Percentiles rank a stretch among this genome's conserved stretches.
phyloP scores from a whole-genome alignment of 176 grass and related monocot species.

The Rhipidocladum racemiflorum region DNA sequence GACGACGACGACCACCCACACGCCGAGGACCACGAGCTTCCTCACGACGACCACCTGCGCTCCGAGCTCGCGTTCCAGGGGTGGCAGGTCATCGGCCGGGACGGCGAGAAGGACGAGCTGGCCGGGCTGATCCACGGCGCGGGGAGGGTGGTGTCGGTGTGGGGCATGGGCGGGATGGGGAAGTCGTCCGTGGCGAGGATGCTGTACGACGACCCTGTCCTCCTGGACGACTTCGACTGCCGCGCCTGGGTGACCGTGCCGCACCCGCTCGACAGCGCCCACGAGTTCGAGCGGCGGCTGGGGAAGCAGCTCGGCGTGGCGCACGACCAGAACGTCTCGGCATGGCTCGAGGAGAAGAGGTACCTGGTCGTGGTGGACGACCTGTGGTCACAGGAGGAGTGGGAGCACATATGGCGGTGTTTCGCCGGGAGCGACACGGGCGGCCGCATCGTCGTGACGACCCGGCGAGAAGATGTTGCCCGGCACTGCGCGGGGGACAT shows the following conservation, averaged over 20 bases:
- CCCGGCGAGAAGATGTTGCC: slow-evolving; percentile 22
- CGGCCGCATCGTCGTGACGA: slow-evolving; percentile 37
- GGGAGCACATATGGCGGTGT: background rate
- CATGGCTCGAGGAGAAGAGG: background rate
- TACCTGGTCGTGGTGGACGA: slow-evolving; percentile 39
- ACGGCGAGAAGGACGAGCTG: background rate
- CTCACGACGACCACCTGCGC: background rate
- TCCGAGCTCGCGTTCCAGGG: background rate
- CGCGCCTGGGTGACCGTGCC: slow-evolving; percentile 43
- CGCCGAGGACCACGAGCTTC: background rate
- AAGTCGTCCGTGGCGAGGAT: slow-evolving; percentile 31
- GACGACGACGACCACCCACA: background rate
- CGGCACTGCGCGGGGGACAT: background rate
- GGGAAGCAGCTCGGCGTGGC: slow-evolving; percentile 2
- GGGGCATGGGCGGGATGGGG: slow-evolving; percentile 38
- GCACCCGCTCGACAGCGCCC: slow-evolving; percentile 12
- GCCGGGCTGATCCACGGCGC: background rate
- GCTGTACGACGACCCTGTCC: background rate
- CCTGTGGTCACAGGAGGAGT: background rate
- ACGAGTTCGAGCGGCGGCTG: background rate
- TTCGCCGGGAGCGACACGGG: background rate
- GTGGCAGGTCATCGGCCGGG: slow-evolving; percentile 9
- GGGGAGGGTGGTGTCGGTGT: slow-evolving; percentile 9
- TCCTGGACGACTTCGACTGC: slow-evolving; percentile 29
- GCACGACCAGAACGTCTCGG: background rate